Conservation (phyloP, 352 stramenopile genomes). For the Elongisporangium prolatum region DNA sequence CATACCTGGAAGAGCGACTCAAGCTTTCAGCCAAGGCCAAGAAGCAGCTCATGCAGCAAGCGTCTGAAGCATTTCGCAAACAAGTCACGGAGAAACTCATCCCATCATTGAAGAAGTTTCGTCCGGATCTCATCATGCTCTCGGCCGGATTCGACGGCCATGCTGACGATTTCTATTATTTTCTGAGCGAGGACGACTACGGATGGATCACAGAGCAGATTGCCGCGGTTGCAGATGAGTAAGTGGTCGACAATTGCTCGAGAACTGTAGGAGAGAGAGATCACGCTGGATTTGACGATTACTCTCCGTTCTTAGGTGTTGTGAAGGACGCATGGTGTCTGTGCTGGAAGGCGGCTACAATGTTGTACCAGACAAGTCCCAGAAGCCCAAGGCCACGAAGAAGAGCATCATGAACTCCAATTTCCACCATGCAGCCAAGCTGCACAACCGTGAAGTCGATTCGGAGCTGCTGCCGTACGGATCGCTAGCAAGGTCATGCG, state of each 20-base stretch:
- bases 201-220: conserved; percentile 82
- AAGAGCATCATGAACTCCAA: conserved; percentile 36
- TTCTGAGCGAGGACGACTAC: conserved; percentile 84
- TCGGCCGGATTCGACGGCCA: conserved; percentile 69
- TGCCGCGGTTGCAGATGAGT: conserved; percentile 89
- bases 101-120: conserved; percentile 39
- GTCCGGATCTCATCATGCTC: conserved; percentile 58
- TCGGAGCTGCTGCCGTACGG: conserved; percentile 48
- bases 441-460: conserved; percentile 50
- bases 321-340: conserved; percentile 91
- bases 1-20: conserved; percentile 52
- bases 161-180: conserved; percentile 68
- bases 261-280: conserved; percentile 1
- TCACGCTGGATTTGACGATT: neutral
- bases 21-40: conserved; percentile 55
- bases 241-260: conserved; percentile 15
- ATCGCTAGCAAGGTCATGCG: conserved; percentile 50
- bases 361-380: conserved; percentile 42
- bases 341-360: conserved; percentile 95
- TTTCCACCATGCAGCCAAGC: conserved; percentile 40
- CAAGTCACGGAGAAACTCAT: conserved; percentile 39
- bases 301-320: conserved; percentile 39
- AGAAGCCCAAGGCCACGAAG: conserved; percentile 32
- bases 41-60: conserved; percentile 38
- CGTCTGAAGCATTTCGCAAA: conserved; percentile 39